A percentile compares a stretch with the other conserved stretches of the same genome.
phyloP scores from a whole-genome alignment of 2,329 filamentous ascomycete species.

The Cladosporium sp. region DNA sequence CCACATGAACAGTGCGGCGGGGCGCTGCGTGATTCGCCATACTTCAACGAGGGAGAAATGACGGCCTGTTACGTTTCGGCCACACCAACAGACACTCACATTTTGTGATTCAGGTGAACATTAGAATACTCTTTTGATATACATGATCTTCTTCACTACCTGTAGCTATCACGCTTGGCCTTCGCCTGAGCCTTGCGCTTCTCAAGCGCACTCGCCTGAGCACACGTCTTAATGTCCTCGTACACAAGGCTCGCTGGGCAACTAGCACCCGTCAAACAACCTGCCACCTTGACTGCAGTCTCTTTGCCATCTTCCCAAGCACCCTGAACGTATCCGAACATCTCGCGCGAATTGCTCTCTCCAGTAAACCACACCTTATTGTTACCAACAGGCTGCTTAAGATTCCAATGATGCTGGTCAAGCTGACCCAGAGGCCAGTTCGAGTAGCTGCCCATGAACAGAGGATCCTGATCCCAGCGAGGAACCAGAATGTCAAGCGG shows the following conservation, averaged over 20 bases:
- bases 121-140: background rate
- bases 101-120: background rate
- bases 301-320: constrained; percentile 16
- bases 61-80: background rate
- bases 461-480: constrained; percentile 54
- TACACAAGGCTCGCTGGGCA: constrained; percentile 15
- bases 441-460: constrained; percentile 63
- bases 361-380: constrained; percentile 13
- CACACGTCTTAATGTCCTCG: constrained; percentile 12
- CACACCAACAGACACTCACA: background rate
- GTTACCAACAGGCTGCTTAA: constrained; percentile 60
- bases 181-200: background rate
- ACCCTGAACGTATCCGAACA: constrained; percentile 15
- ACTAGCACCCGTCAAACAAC: constrained; percentile 3
- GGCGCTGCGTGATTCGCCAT: background rate
- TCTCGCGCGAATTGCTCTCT: constrained; percentile 4
- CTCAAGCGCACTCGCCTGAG: constrained; percentile 3
- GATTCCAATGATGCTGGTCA: constrained; percentile 63
- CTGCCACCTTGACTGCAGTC: constrained; percentile 2
- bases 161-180: background rate
- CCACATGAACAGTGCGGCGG: background rate
- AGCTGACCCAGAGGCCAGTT: constrained; percentile 67
- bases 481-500: constrained; percentile 63
- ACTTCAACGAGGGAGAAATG: background rate
- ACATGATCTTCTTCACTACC: background rate